Conservation (phyloP, 805 yeast genomes). For the Zygosaccharomyces pseudorouxii region DNA sequence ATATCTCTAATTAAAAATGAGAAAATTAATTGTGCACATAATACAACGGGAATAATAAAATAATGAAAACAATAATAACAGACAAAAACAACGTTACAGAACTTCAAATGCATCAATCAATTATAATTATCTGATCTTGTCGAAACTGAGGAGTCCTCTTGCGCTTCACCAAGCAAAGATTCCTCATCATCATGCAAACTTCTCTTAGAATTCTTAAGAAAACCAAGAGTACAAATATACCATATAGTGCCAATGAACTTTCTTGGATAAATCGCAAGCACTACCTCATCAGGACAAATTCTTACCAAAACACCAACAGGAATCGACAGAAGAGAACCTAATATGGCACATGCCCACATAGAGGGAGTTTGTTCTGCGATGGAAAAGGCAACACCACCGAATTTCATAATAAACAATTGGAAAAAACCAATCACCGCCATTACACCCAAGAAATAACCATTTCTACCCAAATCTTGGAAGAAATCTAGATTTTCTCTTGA, state of each 20-base stretch:
- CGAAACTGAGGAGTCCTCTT: background rate
- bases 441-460: conserved; percentile 74
- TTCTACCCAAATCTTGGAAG: conserved; percentile 74
- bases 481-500: conserved; percentile 69
- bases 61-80: background rate
- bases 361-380: conserved; percentile 72
- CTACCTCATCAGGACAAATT: conserved; percentile 78
- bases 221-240: conserved; percentile 27
- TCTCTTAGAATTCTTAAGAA: conserved; percentile 14
- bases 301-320: conserved; percentile 78
- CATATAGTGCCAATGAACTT: conserved; percentile 10
- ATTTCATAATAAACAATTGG: conserved; percentile 89
- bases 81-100: background rate
- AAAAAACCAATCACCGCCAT: conserved; percentile 70
- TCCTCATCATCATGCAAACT: conserved; percentile 27
- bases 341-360: conserved; percentile 85
- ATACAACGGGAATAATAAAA: background rate
- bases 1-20: background rate
- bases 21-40: background rate
- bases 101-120: background rate
- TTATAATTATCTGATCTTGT: background rate
- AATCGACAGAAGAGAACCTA: conserved; percentile 74
- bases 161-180: conserved; percentile 21
- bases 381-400: conserved; percentile 94
- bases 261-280: conserved; percentile 51